These are phyloP conservation scores for Biscutella laevigata DNA, from an alignment of 441 rosid genomes.

Conservation along the genomic window DNA sequence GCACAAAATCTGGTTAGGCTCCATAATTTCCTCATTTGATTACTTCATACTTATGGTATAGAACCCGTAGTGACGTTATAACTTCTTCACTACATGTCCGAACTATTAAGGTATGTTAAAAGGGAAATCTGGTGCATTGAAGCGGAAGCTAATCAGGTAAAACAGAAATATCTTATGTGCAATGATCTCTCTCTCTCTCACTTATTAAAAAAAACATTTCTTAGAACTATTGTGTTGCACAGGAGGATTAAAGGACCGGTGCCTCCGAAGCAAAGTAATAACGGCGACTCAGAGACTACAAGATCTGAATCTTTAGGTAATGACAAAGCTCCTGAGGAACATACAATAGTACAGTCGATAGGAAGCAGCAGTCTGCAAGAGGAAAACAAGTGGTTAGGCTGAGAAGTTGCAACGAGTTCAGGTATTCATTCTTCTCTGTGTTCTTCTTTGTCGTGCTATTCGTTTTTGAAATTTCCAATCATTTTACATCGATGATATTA, in stretches of 20 bases:
- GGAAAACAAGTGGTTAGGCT: constrained; percentile 26
- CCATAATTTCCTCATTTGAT: neutral
- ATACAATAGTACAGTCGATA: neutral
- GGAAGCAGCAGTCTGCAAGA: constrained; percentile 30
- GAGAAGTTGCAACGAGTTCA: constrained; percentile 19
- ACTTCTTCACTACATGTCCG: neutral
- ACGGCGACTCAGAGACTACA: constrained; percentile 13
- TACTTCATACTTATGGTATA: neutral
- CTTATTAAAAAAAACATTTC: neutral
- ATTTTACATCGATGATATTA: neutral
- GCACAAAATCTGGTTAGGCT: constrained; percentile 51
- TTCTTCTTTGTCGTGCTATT: neutral
- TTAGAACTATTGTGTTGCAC: constrained; percentile 2
- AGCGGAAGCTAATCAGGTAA: constrained; percentile 67
- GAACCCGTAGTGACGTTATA: constrained; percentile 13
- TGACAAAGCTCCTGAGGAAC: constrained; percentile 25
- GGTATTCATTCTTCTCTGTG: constrained; percentile 12
- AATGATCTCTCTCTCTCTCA: neutral
- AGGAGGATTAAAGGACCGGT: constrained; percentile 54
- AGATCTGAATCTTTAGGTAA: constrained; percentile 17
- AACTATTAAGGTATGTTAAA: constrained; percentile 42
- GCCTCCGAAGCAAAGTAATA: constrained; percentile 20
- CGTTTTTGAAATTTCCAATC: neutral
- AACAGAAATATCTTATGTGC: neutral
- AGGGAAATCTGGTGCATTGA: constrained; percentile 46